A percentile compares a stretch with the other conserved stretches of the same genome.
phyloP scores from a whole-genome alignment of 1,284 basidiomycete genomes.

The Boletus mariae region DNA sequence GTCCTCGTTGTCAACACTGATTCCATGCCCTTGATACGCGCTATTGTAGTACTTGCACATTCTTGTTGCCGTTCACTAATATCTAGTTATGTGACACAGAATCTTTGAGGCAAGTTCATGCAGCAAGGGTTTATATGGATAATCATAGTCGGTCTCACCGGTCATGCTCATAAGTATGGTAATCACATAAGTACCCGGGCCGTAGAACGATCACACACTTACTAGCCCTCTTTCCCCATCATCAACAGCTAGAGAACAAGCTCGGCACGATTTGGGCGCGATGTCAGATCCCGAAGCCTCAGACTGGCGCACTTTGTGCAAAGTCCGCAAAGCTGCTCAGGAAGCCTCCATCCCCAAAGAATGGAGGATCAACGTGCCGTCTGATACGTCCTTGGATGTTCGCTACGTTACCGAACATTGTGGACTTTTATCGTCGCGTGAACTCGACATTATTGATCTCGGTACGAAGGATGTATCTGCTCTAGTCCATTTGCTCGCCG shows the following conservation, averaged over 20 bases:
- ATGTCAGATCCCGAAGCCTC: slow-evolving; percentile 9
- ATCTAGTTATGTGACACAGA: too few species aligned
- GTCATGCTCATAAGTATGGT: too few species aligned
- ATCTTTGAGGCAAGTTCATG: too few species aligned
- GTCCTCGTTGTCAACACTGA: too few species aligned
- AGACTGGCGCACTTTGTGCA: slow-evolving; percentile 23
- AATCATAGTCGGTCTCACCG: too few species aligned
- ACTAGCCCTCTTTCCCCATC: neutral
- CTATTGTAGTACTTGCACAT: too few species aligned
- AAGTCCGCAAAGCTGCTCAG: slow-evolving; percentile 19
- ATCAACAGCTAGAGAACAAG: neutral
- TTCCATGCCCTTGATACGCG: too few species aligned
- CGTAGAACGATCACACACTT: too few species aligned
- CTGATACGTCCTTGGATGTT: slow-evolving; percentile 48
- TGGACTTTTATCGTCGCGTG: slow-evolving; percentile 55
- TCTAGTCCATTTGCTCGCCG: slow-evolving; percentile 37
- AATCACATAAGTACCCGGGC: too few species aligned
- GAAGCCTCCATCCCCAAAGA: slow-evolving; percentile 24
- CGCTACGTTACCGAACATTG: slow-evolving; percentile 52
- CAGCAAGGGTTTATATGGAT: too few species aligned
- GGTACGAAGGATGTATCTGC: slow-evolving; percentile 37
- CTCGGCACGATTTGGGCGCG: neutral
- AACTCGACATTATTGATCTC: slow-evolving; percentile 64
- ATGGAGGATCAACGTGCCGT: slow-evolving; percentile 34
- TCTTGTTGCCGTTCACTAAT: too few species aligned